A percentile compares a stretch with the other conserved stretches of the same genome.
phyloP scores from a whole-genome alignment of 129 eudicot genomes.

The Helianthus annuus region HanXRQr2.0-SUNRISE NC_035445.2:164205385-164205884 shows the following conservation, averaged over 20 bases:
- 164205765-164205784: neutral
- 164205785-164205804: neutral
- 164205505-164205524: constrained; percentile 28
- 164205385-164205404: too few species aligned
- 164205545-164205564: neutral
- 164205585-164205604: constrained; percentile 7
- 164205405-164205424: too few species aligned
- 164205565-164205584: constrained; percentile 4
- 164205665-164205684: neutral
- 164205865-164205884: too few species aligned
- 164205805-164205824: too few species aligned
- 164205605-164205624: constrained; percentile 11
- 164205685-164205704: neutral
- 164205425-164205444: too few species aligned
- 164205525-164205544: constrained; percentile 12
- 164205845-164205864: neutral
- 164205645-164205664: neutral
- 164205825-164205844: too few species aligned
- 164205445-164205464: constrained; percentile 18
- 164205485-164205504: constrained; percentile 31
- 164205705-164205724: neutral
- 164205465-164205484: constrained; percentile 17
- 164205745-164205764: neutral
- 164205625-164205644: constrained; percentile 7
- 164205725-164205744: neutral